Base-by-base conservation (phyloP, 2,329 filamentous ascomycete genomes). In the Pleurostoma richardsiae region DNA sequence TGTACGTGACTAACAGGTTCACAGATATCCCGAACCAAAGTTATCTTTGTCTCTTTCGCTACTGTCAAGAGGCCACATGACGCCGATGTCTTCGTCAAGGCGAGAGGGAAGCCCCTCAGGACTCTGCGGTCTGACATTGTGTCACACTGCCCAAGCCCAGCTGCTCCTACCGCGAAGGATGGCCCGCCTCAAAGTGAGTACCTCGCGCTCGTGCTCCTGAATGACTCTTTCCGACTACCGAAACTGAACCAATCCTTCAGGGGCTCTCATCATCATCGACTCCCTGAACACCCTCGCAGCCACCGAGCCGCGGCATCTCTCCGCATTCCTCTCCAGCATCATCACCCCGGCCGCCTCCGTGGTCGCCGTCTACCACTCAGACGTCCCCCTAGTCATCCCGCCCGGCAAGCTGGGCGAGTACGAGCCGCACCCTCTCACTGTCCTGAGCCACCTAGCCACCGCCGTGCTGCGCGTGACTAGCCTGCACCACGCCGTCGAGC, bases 391-490 rank as follows among this genome's bases (percentile, higher is more conserved):
- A 29, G 56, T 70, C 45, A 65, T 77, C 66, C 65, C 62, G 30
- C 66, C 48, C 33, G 60, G 63, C 6, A n/a, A 41, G 6, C 66
- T 63, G 44, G 69, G 65, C 54, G 73, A 79, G 58, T 83, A 88
- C 65, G 70, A 79, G 19, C 89, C 90, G 1, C 70, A 81, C 29
- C 82, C 90, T 0, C 73, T 95, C 10, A 83, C 83, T 2, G 71
- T 90, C 1, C 74, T 97, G 27, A 80, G 77, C 41, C 95, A 95
- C 66, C 82, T 96, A 48, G 88, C 91, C n/a, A 99, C 94, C 4
- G 85, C 90, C 4, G 79, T 97, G 45, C 76, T 97, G 49, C 83
- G 80, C 4, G 74, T 88, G 0, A 82, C 85, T 38, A 87, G 83
- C 10, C 76, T 96, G 38, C 71, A 81, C 6, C 90, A 96, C 55